Base-by-base conservation (phyloP, 306 rosid genomes). In the Vigna radiata region DNA sequence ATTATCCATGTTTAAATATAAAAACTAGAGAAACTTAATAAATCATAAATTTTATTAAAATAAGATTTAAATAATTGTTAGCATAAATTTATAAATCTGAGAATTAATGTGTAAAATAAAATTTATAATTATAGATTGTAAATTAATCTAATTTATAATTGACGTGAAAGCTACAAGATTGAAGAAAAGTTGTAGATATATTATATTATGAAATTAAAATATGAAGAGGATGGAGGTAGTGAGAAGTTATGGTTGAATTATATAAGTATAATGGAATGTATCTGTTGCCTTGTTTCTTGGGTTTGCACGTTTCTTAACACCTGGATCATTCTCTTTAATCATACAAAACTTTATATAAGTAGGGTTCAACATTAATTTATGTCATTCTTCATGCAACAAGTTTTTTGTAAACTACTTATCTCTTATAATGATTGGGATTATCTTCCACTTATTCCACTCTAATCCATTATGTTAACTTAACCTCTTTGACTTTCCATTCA, bases 211-310 rank as follows among this genome's bases (percentile, higher is more conserved):
- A 8, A 43, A 43, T 9, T 65, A 17, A 83, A 65, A 77, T 64
- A 29, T 27, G 19, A 72, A 55, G 39, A 8, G 73, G 11, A 10
- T 13, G n/a, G 49, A 69, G 79, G 78, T 78, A 74, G 67, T 78
- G 86, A 48, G 12, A 72, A 56, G 62, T 47, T 72, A 73, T 78
- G 83, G 59, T 66, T 78, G 11, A 72, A 83, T 58, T 78, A 78
- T 78, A 72, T 1, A 50, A 83, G 10, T 59, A 67, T 37, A 64
- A 77, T 78, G 86, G 86, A 83, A 83, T 83, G 86, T 77, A 72
- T 82, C 49, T 19, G 77, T 58, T 72, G 61, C 86, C 79, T 78
- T 77, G 83, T 83, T 58, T 78, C 79, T 56, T 72, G 86, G 83
- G 80, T 67, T 77, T 47, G 80, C 86, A 83, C 83, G 83, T 83